phyloP scores from a whole-genome alignment of 148 eudicot species.

The Chenopodium formosanum region DNA sequence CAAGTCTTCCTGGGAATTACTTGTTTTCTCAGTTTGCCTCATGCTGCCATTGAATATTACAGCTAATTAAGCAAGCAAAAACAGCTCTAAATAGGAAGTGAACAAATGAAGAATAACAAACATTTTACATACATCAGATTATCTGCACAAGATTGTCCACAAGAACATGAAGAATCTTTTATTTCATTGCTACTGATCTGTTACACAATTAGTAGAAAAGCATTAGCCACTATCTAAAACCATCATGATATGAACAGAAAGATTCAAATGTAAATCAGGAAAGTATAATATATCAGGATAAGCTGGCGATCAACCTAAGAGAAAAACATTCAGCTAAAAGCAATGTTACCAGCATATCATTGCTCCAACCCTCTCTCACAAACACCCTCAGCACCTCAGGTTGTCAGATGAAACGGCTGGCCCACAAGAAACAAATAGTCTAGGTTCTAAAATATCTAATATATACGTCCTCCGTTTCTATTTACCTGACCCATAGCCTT shows the following conservation, averaged over 20 bases:
- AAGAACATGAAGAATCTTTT: conserved; percentile 17
- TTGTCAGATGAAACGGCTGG: background rate
- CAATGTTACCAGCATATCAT: background rate
- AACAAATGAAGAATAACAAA: background rate
- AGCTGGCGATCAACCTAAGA: background rate
- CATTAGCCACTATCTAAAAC: conserved; percentile 14
- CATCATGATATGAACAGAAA: background rate
- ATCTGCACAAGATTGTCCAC: conserved; percentile 16
- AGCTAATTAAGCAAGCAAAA: background rate
- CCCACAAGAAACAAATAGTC: background rate
- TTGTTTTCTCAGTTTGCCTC: conserved; percentile 4
- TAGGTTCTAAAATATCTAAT: background rate
- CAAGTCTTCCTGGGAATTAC: conserved; percentile 17
- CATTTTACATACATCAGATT: conserved; percentile 24
- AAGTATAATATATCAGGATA: background rate
- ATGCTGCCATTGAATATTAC: conserved; percentile 25
- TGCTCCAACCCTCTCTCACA: background rate
- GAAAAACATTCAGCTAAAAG: background rate
- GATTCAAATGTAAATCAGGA: background rate
- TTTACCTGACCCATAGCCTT: too few species aligned
- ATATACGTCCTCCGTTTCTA: too few species aligned
- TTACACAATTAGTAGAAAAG: conserved; percentile 16
- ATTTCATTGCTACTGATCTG: conserved; percentile 24
- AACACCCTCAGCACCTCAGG: background rate
- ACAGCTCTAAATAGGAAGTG: background rate